Evolutionary conservation across 2,329 filamentous ascomycete genomes (phyloP).

Genomic region (Pestalotiopsis sp.): DNA sequence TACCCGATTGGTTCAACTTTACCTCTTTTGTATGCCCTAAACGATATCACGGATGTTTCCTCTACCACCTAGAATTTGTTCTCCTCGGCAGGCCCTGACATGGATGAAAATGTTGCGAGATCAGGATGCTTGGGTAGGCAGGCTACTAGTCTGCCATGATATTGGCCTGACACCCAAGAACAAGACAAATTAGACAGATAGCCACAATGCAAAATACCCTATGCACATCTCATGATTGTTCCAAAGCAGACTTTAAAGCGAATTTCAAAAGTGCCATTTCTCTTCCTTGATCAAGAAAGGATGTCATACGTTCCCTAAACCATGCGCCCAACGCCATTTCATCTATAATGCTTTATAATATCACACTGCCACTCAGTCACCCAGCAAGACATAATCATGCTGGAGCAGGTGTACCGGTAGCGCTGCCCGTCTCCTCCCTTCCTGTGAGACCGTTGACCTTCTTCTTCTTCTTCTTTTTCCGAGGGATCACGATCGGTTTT

Average conservation of each 20-base stretch:
- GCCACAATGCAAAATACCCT: not conserved
- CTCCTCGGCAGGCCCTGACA: not conserved
- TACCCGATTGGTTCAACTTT: too few relatives aligned
- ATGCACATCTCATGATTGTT: not conserved
- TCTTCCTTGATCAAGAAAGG: not conserved
- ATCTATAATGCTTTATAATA: not conserved
- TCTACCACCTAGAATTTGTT: not conserved
- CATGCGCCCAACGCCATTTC: not conserved
- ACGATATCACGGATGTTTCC: not conserved
- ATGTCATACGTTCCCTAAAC: not conserved
- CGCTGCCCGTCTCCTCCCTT: constrained; percentile 61
- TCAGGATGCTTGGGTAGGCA: not conserved
- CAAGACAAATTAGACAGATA: not conserved
- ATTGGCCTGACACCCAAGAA: not conserved
- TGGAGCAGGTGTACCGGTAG: constrained; percentile 61
- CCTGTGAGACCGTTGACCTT: constrained; percentile 54
- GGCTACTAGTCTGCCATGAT: not conserved
- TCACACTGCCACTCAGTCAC: not conserved
- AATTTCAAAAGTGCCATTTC: not conserved
- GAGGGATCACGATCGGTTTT: constrained; percentile 74
- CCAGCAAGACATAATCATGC: constrained; percentile 21
- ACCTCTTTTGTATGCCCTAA: too few relatives aligned
- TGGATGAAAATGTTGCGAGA: not conserved
- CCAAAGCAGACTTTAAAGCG: not conserved
- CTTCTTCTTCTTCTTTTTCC: constrained; percentile 79